Evolutionary conservation across 129 eudicot species (phyloP).

Genomic region (Arctium minus): DNA sequence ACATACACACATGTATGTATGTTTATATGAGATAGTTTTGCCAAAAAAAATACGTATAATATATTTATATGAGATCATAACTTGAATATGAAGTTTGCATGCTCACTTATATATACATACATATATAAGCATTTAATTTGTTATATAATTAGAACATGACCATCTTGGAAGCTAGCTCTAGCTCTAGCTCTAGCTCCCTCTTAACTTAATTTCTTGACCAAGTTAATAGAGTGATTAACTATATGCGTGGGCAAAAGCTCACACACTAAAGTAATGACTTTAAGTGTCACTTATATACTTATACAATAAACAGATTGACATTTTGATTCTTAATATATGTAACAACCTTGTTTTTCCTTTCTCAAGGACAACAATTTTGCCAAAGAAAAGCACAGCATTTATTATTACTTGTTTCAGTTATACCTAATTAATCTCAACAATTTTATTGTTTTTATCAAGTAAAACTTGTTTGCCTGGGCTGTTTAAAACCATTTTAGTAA

Average conservation of each 20-base stretch:
- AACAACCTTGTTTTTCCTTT: conserved; percentile 5
- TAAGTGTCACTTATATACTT: not conserved
- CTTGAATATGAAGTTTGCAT: not conserved
- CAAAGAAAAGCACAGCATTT: conserved; percentile 10
- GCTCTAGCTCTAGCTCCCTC: conserved; percentile 17
- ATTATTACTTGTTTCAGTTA: not conserved
- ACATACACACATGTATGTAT: not conserved
- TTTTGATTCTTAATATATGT: conserved; percentile 4
- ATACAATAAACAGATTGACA: conserved; percentile 8
- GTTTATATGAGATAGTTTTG: not conserved
- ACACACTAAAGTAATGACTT: conserved; percentile 1
- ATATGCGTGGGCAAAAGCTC: not conserved
- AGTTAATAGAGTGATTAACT: conserved; percentile 10
- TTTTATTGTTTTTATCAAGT: not conserved
- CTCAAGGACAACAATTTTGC: conserved; percentile 8
- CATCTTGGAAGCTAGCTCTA: not conserved
- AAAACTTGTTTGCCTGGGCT: not conserved
- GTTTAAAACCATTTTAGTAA: not conserved
- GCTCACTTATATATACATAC: not conserved
- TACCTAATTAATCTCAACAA: not conserved
- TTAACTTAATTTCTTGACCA: not conserved
- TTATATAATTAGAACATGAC: not conserved
- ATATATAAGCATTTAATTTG: no score
- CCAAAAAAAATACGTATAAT: no score
- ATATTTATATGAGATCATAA: no score